These are phyloP conservation scores for Pythium aphanidermatum DNA, from an alignment of 352 stramenopile genomes.

Conservation along the genomic window DNA sequence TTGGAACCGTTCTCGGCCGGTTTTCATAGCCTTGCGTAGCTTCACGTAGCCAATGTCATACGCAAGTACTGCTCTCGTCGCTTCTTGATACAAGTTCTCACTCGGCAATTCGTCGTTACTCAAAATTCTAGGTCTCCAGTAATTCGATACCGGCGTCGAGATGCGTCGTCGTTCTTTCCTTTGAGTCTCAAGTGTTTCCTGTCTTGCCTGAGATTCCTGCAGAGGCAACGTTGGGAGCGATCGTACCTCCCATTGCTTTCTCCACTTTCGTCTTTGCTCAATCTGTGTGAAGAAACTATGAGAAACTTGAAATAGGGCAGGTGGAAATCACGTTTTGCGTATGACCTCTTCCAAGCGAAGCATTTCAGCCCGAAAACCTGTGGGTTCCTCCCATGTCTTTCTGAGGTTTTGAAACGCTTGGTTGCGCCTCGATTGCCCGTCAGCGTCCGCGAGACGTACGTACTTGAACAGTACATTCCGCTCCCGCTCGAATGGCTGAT, in stretches of 20 bases:
- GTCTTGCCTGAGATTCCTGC: background rate
- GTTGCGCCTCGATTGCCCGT: slow-evolving; percentile 13
- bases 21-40: slow-evolving; percentile 7
- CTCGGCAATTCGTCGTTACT: background rate
- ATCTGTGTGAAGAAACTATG: slow-evolving; percentile 12
- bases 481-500: slow-evolving; percentile 40
- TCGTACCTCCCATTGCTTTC: slow-evolving; percentile 21
- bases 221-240: slow-evolving; percentile 6
- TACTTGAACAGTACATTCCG: slow-evolving; percentile 31
- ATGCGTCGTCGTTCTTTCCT: background rate
- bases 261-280: slow-evolving; percentile 14
- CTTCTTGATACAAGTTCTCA: slow-evolving; percentile 33
- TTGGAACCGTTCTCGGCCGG: slow-evolving; percentile 17
- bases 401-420: slow-evolving; percentile 30
- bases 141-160: too few species aligned
- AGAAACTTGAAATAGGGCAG: background rate
- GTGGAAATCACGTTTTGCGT: background rate
- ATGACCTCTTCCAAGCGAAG: slow-evolving; percentile 32
- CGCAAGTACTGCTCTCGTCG: slow-evolving; percentile 15
- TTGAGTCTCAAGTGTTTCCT: background rate
- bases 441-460: slow-evolving; percentile 27
- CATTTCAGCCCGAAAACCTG: slow-evolving; percentile 27
- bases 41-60: slow-evolving; percentile 34
- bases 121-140: too few species aligned
- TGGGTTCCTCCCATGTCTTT: slow-evolving; percentile 27